Conservation (phyloP, 169 alveolate species). For the Perkinsus chesapeaki region DNA sequence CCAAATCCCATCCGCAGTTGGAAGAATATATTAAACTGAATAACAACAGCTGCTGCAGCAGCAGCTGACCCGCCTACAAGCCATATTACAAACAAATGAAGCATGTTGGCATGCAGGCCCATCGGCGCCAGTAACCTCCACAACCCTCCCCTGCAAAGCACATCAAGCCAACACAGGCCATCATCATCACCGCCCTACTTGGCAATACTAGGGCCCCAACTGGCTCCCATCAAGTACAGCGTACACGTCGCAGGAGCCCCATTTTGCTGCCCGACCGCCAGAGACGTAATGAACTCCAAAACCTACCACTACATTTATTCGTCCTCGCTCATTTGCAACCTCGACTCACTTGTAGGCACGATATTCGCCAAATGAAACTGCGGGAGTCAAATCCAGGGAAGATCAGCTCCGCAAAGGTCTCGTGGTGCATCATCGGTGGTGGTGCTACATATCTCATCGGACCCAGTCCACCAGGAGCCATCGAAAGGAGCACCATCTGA, state of each 20-base stretch:
- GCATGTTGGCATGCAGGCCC: neutral
- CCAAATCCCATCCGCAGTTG: neutral
- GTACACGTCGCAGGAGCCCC: neutral
- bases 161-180: neutral
- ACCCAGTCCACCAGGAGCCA: neutral
- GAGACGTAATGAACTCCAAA: neutral
- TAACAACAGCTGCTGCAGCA: neutral
- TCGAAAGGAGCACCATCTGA: neutral
- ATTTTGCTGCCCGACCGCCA: neutral
- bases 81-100: neutral
- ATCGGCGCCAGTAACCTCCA: neutral
- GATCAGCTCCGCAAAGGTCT: neutral
- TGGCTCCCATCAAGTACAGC: neutral
- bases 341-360: neutral
- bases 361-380: neutral
- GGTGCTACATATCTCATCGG: neutral
- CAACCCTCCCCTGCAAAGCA: neutral
- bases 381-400: neutral
- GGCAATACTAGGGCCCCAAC: neutral
- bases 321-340: neutral
- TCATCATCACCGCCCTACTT: neutral
- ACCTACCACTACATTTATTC: neutral
- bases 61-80: neutral
- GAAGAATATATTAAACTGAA: neutral
- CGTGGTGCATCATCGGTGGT: neutral